Conservation (phyloP, 2,329 filamentous ascomycete genomes). For the Calonectria honghensis region DNA sequence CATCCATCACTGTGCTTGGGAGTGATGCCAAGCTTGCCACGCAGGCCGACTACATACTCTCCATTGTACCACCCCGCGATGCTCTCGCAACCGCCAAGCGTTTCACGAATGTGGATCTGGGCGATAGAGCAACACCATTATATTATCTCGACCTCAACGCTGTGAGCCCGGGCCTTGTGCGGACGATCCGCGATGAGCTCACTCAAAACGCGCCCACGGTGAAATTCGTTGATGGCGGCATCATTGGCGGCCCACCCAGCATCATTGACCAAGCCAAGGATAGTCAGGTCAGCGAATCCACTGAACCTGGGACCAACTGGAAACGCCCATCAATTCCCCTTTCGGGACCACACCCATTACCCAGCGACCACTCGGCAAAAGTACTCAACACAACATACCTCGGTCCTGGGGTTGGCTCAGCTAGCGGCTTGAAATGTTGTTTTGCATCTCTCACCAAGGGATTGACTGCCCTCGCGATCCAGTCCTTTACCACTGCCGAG, state of each 20-base stretch:
- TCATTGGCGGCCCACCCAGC: constrained; percentile 72
- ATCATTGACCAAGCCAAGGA: not conserved
- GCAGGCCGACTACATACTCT: constrained; percentile 76
- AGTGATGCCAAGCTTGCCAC: constrained; percentile 74
- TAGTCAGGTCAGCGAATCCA: constrained; percentile 34
- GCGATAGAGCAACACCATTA: constrained; percentile 62
- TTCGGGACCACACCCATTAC: constrained; percentile 69
- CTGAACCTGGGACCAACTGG: constrained; percentile 58
- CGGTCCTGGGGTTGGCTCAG: constrained; percentile 69
- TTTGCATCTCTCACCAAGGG: constrained; percentile 78
- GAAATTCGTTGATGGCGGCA: constrained; percentile 74
- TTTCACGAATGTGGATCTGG: constrained; percentile 68
- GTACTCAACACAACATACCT: constrained; percentile 71
- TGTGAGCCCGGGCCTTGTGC: constrained; percentile 73
- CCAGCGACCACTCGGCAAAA: constrained; percentile 63
- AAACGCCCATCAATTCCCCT: constrained; percentile 65
- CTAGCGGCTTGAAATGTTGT: constrained; percentile 79
- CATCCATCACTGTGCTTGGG: constrained; percentile 71
- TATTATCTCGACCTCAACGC: constrained; percentile 82
- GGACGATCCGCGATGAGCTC: constrained; percentile 66
- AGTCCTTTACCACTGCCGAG: constrained; percentile 82
- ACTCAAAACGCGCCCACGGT: constrained; percentile 62
- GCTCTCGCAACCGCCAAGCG: constrained; percentile 76
- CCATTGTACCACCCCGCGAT: constrained; percentile 80
- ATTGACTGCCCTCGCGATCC: constrained; percentile 80